phyloP scores from a whole-genome alignment of 768 basidiomycete genomes.

The Lentinula aciculospora region DNA sequence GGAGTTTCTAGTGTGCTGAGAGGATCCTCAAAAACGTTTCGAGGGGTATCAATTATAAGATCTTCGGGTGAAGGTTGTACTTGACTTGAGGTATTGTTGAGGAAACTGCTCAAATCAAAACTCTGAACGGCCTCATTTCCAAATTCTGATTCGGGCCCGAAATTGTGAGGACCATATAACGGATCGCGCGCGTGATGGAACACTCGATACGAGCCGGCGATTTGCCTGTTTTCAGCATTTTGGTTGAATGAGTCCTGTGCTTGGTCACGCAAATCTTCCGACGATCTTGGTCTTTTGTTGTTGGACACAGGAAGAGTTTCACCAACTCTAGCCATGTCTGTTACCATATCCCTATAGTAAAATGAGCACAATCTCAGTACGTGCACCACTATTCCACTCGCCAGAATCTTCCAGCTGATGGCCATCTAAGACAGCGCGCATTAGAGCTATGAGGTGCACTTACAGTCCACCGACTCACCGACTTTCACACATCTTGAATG shows the following conservation, averaged over 20 bases:
- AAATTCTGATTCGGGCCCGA: not conserved
- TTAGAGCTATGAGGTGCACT: not conserved
- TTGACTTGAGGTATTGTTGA: not conserved
- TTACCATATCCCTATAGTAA: conserved; percentile 27
- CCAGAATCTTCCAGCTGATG: conserved; percentile 34
- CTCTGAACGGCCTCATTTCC: not conserved
- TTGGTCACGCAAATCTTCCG: not conserved
- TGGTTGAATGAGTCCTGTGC: not conserved
- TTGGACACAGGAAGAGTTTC: not conserved
- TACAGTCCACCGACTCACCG: conserved; percentile 21
- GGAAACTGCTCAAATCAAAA: not conserved
- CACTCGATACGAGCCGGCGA: not conserved
- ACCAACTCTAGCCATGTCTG: conserved; percentile 23
- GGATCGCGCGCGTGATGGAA: not conserved
- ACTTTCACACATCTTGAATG: conserved; percentile 36
- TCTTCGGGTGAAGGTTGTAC: not conserved
- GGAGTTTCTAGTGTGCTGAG: not conserved
- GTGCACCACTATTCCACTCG: conserved; percentile 14
- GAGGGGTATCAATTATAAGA: not conserved
- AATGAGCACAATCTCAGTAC: not conserved
- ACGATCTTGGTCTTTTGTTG: conserved; percentile 6
- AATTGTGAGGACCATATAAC: not conserved
- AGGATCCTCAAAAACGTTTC: not conserved
- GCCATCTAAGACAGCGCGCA: conserved; percentile 25
- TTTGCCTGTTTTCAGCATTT: not conserved